Evolutionary conservation across 352 stramenopile species (phyloP).

Genomic region (Globisporangium rhizosaccharum): DNA sequence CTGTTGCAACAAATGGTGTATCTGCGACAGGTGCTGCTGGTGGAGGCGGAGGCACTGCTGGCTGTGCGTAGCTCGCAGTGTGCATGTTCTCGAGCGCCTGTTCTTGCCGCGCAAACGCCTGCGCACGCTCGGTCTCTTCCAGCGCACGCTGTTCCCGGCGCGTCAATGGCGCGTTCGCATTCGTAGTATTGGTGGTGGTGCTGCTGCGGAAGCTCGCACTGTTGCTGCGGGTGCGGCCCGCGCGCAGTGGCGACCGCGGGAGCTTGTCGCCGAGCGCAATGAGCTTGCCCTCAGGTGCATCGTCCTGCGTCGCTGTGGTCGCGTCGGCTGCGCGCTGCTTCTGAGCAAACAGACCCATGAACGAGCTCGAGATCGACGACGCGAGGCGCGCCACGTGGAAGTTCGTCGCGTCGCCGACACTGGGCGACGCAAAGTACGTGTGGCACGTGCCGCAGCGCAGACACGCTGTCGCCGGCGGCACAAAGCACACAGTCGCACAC

Average conservation of each 20-base stretch:
- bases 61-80: slow-evolving; percentile 10
- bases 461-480: slow-evolving; percentile 70
- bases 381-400: slow-evolving; percentile 78
- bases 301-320: slow-evolving; percentile 21
- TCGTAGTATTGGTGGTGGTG: neutral
- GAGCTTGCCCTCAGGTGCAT: slow-evolving; percentile 49
- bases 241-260: slow-evolving; percentile 24
- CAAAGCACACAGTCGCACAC: slow-evolving; percentile 64
- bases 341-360: slow-evolving; percentile 60
- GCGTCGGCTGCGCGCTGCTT: slow-evolving; percentile 18
- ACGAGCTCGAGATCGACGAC: slow-evolving; percentile 72
- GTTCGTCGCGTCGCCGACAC: slow-evolving; percentile 74
- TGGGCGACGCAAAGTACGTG: slow-evolving; percentile 79
- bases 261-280: slow-evolving; percentile 53
- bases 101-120: slow-evolving; percentile 15
- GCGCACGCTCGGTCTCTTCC: slow-evolving; percentile 1
- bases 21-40: neutral
- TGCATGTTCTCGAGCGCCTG: slow-evolving; percentile 15
- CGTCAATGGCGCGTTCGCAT: neutral
- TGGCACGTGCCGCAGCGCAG: slow-evolving; percentile 75
- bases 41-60: neutral
- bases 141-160: slow-evolving; percentile 5
- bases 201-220: slow-evolving; percentile 22
- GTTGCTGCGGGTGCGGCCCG: slow-evolving; percentile 25
- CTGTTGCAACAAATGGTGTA: neutral